Evolutionary conservation across 1,284 basidiomycete genomes (phyloP).

Genomic region (Cryptococcus sp.): DNA sequence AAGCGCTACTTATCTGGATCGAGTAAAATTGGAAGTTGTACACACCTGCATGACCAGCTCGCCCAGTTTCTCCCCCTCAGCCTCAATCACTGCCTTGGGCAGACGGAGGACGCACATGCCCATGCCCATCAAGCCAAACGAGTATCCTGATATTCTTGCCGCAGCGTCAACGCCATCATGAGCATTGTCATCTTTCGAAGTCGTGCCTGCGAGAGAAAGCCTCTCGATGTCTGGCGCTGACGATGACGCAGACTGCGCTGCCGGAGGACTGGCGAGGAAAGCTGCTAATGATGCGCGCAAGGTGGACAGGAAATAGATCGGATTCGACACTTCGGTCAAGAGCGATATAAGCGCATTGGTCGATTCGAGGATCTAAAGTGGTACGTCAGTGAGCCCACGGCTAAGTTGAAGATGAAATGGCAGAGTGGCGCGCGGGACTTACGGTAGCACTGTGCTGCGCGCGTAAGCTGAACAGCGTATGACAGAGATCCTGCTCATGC

Average conservation of each 20-base stretch:
- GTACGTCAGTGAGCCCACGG: background rate
- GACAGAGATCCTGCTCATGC: constrained; percentile 35
- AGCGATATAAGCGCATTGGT: constrained; percentile 46
- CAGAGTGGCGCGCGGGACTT: constrained; percentile 8
- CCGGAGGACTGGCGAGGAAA: constrained; percentile 21
- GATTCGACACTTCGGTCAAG: constrained; percentile 39
- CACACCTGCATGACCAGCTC: constrained; percentile 36
- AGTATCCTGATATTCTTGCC: constrained; percentile 27
- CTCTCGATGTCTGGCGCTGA: background rate
- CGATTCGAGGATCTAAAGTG: constrained; percentile 41
- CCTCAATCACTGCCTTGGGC: constrained; percentile 36
- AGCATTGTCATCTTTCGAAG: background rate
- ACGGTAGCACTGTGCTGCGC: constrained; percentile 30
- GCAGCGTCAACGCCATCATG: background rate
- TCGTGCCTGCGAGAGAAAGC: background rate
- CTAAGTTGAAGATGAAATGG: background rate
- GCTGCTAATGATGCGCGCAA: constrained; percentile 34
- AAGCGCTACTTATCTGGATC: background rate
- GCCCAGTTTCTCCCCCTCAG: constrained; percentile 33
- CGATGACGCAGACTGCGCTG: background rate
- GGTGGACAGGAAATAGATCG: constrained; percentile 36
- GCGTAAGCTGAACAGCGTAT: constrained; percentile 40
- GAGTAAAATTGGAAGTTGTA: background rate
- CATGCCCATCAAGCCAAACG: constrained; percentile 42
- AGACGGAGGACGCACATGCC: constrained; percentile 45